Conservation (phyloP, 148 eudicot species). For the Arbutus unedo region DNA sequence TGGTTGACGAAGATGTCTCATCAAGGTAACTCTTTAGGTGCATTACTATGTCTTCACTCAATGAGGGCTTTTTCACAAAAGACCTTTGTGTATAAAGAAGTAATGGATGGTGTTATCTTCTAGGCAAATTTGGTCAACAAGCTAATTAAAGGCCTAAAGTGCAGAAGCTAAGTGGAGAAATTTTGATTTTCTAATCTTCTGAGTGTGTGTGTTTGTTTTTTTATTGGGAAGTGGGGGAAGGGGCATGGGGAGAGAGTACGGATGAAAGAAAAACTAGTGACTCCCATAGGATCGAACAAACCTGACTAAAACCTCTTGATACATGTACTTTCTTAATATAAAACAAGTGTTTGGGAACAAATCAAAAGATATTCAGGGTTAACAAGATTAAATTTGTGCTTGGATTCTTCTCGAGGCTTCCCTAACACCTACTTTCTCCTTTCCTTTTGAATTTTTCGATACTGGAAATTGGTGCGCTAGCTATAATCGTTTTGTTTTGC, state of each 20-base stretch:
- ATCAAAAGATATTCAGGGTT: too few species aligned
- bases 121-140: background rate
- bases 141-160: background rate
- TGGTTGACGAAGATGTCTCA: conserved; percentile 76
- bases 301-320: too few species aligned
- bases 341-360: too few species aligned
- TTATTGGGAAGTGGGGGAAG: too few species aligned
- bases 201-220: too few species aligned
- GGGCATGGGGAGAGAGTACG: too few species aligned
- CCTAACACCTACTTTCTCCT: background rate
- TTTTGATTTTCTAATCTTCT: background rate
- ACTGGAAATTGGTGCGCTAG: too few species aligned
- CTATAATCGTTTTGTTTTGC: too few species aligned
- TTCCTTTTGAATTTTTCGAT: too few species aligned
- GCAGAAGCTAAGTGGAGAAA: background rate
- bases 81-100: background rate
- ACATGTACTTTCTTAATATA: too few species aligned
- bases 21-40: conserved; percentile 55
- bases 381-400: background rate
- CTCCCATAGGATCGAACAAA: too few species aligned
- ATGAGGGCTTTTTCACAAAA: background rate
- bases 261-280: too few species aligned
- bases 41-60: background rate
- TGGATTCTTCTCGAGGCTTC: background rate
- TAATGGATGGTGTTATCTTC: background rate